Base-by-base conservation (phyloP, 2,329 filamentous ascomycete species). In the Gyromitra esculenta region DNA sequence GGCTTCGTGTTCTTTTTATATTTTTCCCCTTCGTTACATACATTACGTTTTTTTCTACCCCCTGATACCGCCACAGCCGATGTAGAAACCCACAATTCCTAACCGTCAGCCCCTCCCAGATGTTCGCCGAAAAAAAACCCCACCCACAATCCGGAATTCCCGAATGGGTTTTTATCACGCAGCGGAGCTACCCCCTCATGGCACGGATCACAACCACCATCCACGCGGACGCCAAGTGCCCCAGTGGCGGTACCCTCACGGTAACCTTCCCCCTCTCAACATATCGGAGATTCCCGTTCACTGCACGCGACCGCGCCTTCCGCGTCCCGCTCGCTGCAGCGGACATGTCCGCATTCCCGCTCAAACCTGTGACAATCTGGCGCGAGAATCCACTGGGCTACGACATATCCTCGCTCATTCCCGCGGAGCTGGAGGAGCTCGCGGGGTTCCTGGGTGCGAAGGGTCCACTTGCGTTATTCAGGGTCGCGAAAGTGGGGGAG, bases 91-190 rank as follows among this genome's bases (percentile, higher is more conserved):
- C 15, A 18, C 35, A 54, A n/a, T 52, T 60, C 45, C 65, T 62
- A 66, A 43, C 66, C 62, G 25, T 15, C 18, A 41, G 15, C 21
- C 15, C 21, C 35, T 4, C 43, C 39, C 31, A 78, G 76, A 77
- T 78, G 73, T 77, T 78, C 50, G 76, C 78, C 25, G 76, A 79
- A 52, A 63, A 62, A 66, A 76, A 66, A 8, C 11, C 15, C 37
- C 54, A 77, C 71, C 73, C 77, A 48, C 65, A 79, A 54, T 64
- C 79, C 78, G 82, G 83, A 69, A 81, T 83, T 62, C 86, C 86
- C 79, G 83, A 84, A 31, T 96, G 92, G 92, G 87, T 89, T 13
- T 91, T 92, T 82, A 85, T 93, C 82, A 93, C 92, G 0, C 88
- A 90, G 82, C 85, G 91, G 72, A 87, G 91, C 79, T 90, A 89